Base-by-base conservation (phyloP, 495 filamentous ascomycete genomes). In the Penicillium coprophilum region DNA sequence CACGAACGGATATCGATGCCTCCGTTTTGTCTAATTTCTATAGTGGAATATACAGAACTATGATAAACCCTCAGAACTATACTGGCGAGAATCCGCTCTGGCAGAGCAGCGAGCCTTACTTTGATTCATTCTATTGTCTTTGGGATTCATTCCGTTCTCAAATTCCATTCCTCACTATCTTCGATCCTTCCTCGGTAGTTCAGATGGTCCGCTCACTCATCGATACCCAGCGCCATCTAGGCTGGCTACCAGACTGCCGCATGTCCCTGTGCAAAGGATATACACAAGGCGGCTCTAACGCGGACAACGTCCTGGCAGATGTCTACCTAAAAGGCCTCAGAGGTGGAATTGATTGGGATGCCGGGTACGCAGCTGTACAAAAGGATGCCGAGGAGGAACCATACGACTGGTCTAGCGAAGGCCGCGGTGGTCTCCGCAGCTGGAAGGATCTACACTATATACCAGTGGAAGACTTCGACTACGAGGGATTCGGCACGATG, bases 31-130 rank as follows among this genome's bases (percentile, higher is more conserved):
- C 82, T 72, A 60, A 68, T 82, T 60, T 89, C 82, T 73, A 85
- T 77, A 77, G 73, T 58, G 75, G 75, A 1, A 74, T 79, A 13
- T 79, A 79, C 50, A 61, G 76, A 11, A 77, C 76, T 23, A 88
- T 90, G 83, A 66, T 90, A 21, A 80, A 89, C 30, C 88, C 88
- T 0, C 87, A 87, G 32, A 87, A 92, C 64, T 83, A 85, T 45
- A 90, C 87, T 0, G 87, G 86, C 1, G 88, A 90, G 62, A 90
- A 90, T 53, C 86, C 87, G 0, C 71, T 82, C 1, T 91, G 88
- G 87, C 64, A 61, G 4, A 88, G 86, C 21, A 61, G 56, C 2
- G 87, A 91, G 73, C 88, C 88, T 9, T 91, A 78, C 43, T 79
- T 78, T 61, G 76, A 80, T 53, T 77, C 74, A 13, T 77, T 77